A percentile compares a stretch with the other conserved stretches of the same genome.
These are phyloP conservation scores for Cytospora mali DNA, from an alignment of 2,329 filamentous ascomycete species.

Conservation along the genomic window DNA sequence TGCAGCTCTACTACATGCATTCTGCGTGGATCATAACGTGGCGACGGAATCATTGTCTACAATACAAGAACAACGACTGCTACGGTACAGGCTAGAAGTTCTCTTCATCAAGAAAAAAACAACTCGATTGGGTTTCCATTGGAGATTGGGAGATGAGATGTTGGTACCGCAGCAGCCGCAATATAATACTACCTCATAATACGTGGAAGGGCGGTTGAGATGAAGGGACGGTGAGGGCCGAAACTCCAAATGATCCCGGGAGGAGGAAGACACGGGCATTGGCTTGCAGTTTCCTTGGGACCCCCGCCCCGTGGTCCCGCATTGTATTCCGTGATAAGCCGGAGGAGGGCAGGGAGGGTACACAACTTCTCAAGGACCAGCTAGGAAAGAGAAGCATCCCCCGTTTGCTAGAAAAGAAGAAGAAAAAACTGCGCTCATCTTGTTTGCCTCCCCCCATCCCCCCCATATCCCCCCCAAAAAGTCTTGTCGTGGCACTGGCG, in stretches of 20 bases:
- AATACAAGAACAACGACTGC: too few relatives aligned
- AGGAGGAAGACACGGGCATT: background rate
- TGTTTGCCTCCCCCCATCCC: too few relatives aligned
- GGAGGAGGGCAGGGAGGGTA: background rate
- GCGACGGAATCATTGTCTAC: too few relatives aligned
- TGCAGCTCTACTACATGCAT: background rate
- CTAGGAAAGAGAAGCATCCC: constrained; percentile 9
- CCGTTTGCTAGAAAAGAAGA: too few relatives aligned
- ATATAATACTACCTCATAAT: background rate
- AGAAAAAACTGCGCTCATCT: too few relatives aligned
- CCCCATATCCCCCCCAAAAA: too few relatives aligned
- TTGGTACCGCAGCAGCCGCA: background rate
- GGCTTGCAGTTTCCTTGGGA: background rate
- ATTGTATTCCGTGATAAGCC: background rate
- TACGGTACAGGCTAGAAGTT: too few relatives aligned
- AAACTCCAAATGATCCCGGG: background rate
- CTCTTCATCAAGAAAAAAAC: too few relatives aligned
- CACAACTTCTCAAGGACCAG: background rate
- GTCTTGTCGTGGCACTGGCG: background rate
- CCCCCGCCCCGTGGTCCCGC: constrained; percentile 13
- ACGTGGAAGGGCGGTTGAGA: too few relatives aligned
- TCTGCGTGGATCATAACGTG: background rate
- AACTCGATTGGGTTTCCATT: background rate
- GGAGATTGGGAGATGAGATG: background rate
- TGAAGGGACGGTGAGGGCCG: background rate